These are phyloP conservation scores for Tricholoma hemisulphureum DNA, from an alignment of 768 basidiomycete genomes.

Conservation along the genomic window DNA sequence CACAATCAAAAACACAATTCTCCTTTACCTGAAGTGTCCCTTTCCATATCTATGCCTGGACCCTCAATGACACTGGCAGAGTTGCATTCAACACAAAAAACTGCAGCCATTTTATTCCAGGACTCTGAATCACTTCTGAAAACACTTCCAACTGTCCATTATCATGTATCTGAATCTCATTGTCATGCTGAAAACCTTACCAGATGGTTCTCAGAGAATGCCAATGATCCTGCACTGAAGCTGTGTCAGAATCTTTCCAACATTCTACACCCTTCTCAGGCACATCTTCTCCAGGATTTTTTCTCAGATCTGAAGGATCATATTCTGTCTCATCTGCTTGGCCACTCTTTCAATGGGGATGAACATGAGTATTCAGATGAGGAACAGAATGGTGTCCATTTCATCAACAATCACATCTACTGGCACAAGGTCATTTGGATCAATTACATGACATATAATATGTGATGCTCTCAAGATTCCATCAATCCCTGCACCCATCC, in stretches of 20 bases:
- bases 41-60: neutral
- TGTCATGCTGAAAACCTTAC: conserved; percentile 1
- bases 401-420: conserved; percentile 19
- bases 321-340: conserved; percentile 15
- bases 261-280: neutral
- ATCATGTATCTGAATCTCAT: conserved; percentile 23
- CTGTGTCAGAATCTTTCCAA: neutral
- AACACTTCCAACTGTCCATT: conserved; percentile 13
- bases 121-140: conserved; percentile 11
- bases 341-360: conserved; percentile 7
- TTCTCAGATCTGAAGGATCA: conserved; percentile 25
- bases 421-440: conserved; percentile 21
- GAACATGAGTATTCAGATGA: conserved; percentile 6
- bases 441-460: conserved; percentile 44
- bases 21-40: neutral
- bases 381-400: conserved; percentile 15
- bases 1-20: neutral
- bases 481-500: conserved; percentile 34
- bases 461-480: conserved; percentile 35
- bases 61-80: neutral
- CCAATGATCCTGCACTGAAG: conserved; percentile 26
- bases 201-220: conserved; percentile 1
- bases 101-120: neutral
- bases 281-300: conserved; percentile 16
- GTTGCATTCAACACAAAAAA: neutral